Base-by-base conservation (phyloP, 139 green algal species). In the Volvox reticuliferus region DNA sequence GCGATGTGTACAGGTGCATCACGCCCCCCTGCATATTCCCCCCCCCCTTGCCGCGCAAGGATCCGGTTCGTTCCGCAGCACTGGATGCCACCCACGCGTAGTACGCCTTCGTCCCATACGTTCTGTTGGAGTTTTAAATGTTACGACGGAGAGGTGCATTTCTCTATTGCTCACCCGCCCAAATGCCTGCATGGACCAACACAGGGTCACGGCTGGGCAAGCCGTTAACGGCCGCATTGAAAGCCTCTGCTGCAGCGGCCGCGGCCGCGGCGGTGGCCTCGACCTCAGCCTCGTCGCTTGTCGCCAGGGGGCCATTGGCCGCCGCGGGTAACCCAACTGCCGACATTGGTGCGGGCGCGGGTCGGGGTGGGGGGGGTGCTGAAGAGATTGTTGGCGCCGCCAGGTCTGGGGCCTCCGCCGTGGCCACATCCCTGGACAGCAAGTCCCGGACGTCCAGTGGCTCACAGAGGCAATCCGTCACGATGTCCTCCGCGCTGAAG, bases 381-480 rank as follows among this genome's bases (percentile, higher is more conserved):
- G 44, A 9, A 55, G 44, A 9, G 9, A 55, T 9, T 55, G 44
- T 67, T 22, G 63, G 21, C 14, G 61, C 61, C 61, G 61, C 1
- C 61, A 55, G 50, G 28, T 14, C 26, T 36, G 13, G 37, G 21
- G 19, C 79, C 37, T 1, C 26, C 3, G 13, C 55, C 55, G 26
- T 19, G 32, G 30, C 9, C 6, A 80, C 17, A 16, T 35, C 33
- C 6, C 20, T 61, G 22, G 71, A 50, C 50, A 94, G 79, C 93
- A 93, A 95, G 28, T 95, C 90, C 16, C 96, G 90, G 71, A 97
- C 69, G 5, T 92, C 90, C 13, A 89, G 94, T 0, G 95, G 94
- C 88, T 95, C 93, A 78, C 94, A 96, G 68, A 97, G 90, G 36
- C 95, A 90, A 82, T 97, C 95, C 2, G 94, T 95, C 20, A 97